A percentile compares a stretch with the other conserved stretches of the same genome.
phyloP scores from a whole-genome alignment of 352 stramenopile genomes.

The Phytophthora macrochlamydospora region DNA sequence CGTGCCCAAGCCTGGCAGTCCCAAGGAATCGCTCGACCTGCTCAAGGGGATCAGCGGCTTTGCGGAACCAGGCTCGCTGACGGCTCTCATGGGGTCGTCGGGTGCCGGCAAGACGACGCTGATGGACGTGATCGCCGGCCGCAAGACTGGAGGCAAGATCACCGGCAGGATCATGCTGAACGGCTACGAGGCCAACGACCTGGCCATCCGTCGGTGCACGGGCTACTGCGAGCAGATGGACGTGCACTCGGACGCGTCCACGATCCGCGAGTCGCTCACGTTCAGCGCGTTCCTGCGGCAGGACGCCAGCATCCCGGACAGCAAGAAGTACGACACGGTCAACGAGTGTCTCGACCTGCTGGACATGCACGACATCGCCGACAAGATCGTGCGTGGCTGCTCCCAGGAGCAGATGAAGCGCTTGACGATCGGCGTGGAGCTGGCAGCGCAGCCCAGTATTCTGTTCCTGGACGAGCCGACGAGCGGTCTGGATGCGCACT shows the following conservation, averaged over 20 bases:
- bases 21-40: constrained; percentile 42
- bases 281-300: constrained; percentile 37
- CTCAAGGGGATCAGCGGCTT: constrained; percentile 55
- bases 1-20: constrained; percentile 33
- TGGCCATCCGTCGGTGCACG: constrained; percentile 47
- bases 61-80: constrained; percentile 64
- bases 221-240: constrained; percentile 83
- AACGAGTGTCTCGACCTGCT: constrained; percentile 41
- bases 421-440: constrained; percentile 51
- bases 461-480: constrained; percentile 84
- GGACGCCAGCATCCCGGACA: constrained; percentile 22
- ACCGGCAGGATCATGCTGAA: constrained; percentile 57
- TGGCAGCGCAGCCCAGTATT: constrained; percentile 81
- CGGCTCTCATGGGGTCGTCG: constrained; percentile 80
- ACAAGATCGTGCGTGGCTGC: constrained; percentile 39
- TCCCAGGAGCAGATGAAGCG: constrained; percentile 53
- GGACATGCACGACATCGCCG: constrained; percentile 41
- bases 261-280: constrained; percentile 66
- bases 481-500: constrained; percentile 79
- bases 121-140: constrained; percentile 89
- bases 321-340: constrained; percentile 41
- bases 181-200: constrained; percentile 39
- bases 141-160: constrained; percentile 64
- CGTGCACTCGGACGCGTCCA: constrained; percentile 81
- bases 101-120: constrained; percentile 82